Evolutionary conservation across 1,284 basidiomycete species (phyloP).

Genomic region (Erythrobasidium hasegawianum): DNA sequence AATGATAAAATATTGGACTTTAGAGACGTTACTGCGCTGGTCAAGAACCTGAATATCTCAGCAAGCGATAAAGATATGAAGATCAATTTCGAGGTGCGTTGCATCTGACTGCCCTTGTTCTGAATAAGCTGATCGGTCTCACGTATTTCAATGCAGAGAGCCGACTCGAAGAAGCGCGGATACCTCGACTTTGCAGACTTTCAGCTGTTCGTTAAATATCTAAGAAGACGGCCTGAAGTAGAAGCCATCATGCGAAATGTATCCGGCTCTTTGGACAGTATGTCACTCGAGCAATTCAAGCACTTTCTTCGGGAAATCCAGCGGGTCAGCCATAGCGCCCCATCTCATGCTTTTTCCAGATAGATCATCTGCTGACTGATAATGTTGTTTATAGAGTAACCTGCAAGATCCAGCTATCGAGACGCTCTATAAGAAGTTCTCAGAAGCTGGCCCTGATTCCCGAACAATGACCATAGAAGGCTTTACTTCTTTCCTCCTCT

Average conservation of each 20-base stretch:
- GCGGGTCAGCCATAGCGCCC: constrained; percentile 18
- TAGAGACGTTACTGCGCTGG: constrained; percentile 70
- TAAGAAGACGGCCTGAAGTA: constrained; percentile 79
- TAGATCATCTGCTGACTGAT: too few relatives aligned
- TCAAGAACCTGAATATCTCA: constrained; percentile 69
- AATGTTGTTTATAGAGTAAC: constrained; percentile 11
- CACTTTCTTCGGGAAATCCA: constrained; percentile 22
- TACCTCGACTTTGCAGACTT: constrained; percentile 81
- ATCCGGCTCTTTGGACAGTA: constrained; percentile 14
- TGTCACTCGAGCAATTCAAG: constrained; percentile 13
- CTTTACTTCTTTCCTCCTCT: constrained; percentile 72
- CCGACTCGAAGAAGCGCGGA: constrained; percentile 62
- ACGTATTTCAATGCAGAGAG: constrained; percentile 56
- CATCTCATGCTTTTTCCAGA: background rate
- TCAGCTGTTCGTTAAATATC: constrained; percentile 73
- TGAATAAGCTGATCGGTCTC: background rate
- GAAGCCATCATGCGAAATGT: constrained; percentile 52
- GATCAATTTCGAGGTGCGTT: constrained; percentile 62
- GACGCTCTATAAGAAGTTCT: constrained; percentile 59
- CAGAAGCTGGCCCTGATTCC: too few relatives aligned
- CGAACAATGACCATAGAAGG: constrained; percentile 54
- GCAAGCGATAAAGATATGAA: constrained; percentile 61
- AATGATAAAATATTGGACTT: constrained; percentile 65
- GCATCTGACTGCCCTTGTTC: background rate
- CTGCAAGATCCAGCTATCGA: constrained; percentile 18